Evolutionary conservation across 2,329 filamentous ascomycete genomes (phyloP).

Genomic region (Fusarium nygamai): DNA sequence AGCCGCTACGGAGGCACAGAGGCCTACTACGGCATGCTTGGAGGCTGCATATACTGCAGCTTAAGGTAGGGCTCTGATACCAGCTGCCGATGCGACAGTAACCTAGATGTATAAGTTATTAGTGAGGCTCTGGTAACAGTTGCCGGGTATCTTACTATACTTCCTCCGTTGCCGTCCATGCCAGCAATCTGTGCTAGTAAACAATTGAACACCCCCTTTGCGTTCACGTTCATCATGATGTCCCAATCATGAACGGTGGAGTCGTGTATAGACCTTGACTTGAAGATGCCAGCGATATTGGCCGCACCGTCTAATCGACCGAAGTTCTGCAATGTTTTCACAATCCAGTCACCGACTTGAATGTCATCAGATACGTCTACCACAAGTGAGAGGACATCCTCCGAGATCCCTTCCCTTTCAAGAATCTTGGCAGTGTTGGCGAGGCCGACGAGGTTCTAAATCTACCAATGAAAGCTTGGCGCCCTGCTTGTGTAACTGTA

Average conservation of each 20-base stretch:
- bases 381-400: not conserved
- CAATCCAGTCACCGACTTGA: not conserved
- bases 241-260: not conserved
- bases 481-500: not conserved
- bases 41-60: not conserved
- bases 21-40: not conserved
- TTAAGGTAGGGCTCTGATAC: not conserved
- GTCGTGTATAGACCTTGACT: not conserved
- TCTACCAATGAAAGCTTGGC: not conserved
- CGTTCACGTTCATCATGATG: not conserved
- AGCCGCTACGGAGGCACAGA: not conserved
- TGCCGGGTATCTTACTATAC: not conserved
- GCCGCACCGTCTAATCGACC: not conserved
- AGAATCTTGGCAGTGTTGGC: not conserved
- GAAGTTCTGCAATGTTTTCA: not conserved
- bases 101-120: not conserved
- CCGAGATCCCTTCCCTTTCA: not conserved
- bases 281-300: not conserved
- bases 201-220: not conserved
- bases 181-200: not conserved
- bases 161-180: accelerated
- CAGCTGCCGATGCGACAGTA: not conserved
- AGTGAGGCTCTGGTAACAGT: no score
- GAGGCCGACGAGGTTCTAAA: not conserved
- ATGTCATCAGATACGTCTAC: not conserved